Percentiles rank a stretch among this genome's conserved stretches.
phyloP scores from a whole-genome alignment of 768 basidiomycete genomes.

The Tricholoma furcatifolium region DNA sequence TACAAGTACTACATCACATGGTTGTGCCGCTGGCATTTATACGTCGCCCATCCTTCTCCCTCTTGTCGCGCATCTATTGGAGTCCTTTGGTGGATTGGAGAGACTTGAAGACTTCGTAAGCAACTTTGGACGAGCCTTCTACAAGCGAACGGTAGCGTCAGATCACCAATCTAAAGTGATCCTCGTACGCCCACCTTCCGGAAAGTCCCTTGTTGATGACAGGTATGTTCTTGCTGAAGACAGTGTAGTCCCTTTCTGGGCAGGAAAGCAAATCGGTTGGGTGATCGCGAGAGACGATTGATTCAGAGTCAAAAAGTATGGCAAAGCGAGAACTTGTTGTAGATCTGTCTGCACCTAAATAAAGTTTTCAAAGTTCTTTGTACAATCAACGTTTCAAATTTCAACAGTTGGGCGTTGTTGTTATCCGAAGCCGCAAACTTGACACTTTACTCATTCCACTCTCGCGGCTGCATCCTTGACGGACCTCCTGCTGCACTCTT shows the following conservation, averaged over 20 bases:
- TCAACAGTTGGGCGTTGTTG: too few relatives aligned
- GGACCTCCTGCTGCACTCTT: slow-evolving; percentile 6
- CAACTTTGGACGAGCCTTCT: slow-evolving; percentile 77
- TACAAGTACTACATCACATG: slow-evolving; percentile 61
- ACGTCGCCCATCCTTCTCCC: slow-evolving; percentile 92
- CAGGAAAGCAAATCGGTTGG: slow-evolving; percentile 81
- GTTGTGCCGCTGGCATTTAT: slow-evolving; percentile 95
- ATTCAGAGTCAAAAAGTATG: background rate
- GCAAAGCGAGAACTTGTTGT: too few relatives aligned
- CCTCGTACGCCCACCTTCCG: slow-evolving; percentile 39
- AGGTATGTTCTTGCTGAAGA: slow-evolving; percentile 48
- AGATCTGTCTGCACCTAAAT: too few relatives aligned
- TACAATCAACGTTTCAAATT: too few relatives aligned
- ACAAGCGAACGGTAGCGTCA: slow-evolving; percentile 38
- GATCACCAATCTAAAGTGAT: slow-evolving; percentile 36
- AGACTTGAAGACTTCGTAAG: slow-evolving; percentile 81
- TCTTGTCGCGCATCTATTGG: slow-evolving; percentile 83
- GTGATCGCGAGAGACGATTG: slow-evolving; percentile 35
- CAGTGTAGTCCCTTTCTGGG: slow-evolving; percentile 82
- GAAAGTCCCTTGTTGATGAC: slow-evolving; percentile 40
- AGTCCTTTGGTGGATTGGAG: slow-evolving; percentile 84
- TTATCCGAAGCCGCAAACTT: too few relatives aligned
- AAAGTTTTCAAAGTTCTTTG: too few relatives aligned
- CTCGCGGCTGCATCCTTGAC: slow-evolving; percentile 13
- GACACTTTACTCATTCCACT: background rate